Base-by-base conservation (phyloP, 495 filamentous ascomycete genomes). In the Thermothielavioides terrestris region DNA sequence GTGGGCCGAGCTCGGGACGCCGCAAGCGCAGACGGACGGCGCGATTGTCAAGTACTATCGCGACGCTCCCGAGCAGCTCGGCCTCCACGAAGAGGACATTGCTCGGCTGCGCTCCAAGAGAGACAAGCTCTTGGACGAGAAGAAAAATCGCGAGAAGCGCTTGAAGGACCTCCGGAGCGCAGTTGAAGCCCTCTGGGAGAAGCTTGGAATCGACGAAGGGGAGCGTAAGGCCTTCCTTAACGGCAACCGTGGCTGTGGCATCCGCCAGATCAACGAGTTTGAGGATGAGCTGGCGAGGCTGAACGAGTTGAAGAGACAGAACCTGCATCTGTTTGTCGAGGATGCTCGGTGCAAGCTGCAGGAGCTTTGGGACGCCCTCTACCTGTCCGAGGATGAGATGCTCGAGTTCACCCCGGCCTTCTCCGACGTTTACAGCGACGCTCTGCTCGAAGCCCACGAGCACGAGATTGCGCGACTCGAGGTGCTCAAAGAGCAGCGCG, bases 301-400 rank as follows among this genome's bases (percentile, higher is more conserved):
- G 39, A 92, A 91, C 53, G 89, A 96, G 58, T 74, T 97, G 40
- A 99, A 97, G 74, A 74, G 83, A 61, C 87, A 97, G 62, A 96
- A 97, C 55, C 71, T 99, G 42, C 89, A 95, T 65, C 67, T 95
- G 1, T 97, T 97, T 58, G 86, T 99, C 20, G 91, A 96, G 58
- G 90, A 96, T 70, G 86, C 91, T 15, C 80, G 94, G 34, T 85
- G 76, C 70, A 85, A 85, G 50, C 77, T 99, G 10, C 89, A 94
- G 60, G 90, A 92, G 58, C 78, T 99, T 2, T 99, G 92, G 92
- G 91, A 97, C 61, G 73, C 78, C 7, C 71, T 99, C 4, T 97
- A 89, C 67, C 88, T 89, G 62, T 95, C 89, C 1, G 92, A 99
- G 64, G 91, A 96, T 58, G 92, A 99, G 64, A 96, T 95, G 86